Evolutionary conservation across 2,329 filamentous ascomycete species (phyloP), one percentile per base, ranked within the genome.

Genomic region (Drechslerella coelobrocha): DNA sequence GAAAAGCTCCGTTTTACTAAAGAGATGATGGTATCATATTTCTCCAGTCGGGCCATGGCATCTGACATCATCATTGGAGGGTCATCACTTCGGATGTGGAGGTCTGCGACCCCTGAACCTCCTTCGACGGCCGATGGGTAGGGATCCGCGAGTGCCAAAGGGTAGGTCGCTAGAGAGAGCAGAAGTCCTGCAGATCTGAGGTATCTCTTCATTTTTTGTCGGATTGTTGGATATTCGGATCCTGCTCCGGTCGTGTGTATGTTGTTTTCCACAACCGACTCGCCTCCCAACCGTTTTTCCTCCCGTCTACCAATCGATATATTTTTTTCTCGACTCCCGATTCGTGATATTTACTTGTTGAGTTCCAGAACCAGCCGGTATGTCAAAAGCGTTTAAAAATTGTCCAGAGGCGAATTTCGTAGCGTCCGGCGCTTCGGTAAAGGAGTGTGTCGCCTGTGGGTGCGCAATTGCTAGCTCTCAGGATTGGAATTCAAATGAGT

Each of bases 391-490:
- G 43, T 24, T 52, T 45, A 68, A 68, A 34, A 53, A 61, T 56
- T 55, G 63, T 68, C 21, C 41, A 56, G 61, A 50, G 31, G 43
- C 43, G 55, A 56, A 55, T 50, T 60, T 47, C 65, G 57, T 21
- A 62, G 65, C 65, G 65, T 57, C 65, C 65, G 65, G 65, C 65
- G 65, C 65, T 62, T 54, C 37, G 31, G 65, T 37, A 57, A 69
- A 62, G 45, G 65, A 62, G 57, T 54, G 65, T 61, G 48, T 53
- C 50, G 56, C 51, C 61, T 53, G 34, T 48, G 41, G 56, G 29
- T 2, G 39, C 41, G 31, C 62, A 29, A 56, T n/a, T 43, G n/a
- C 12, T 23, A 45, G 41, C 17, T 34, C 24, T 43, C 23, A 48
- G 29, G 31, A 14, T 52, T 51, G 23, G 43, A 39, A 14, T 14